These are phyloP conservation scores for Termitomyces heimii DNA, from an alignment of 768 basidiomycete genomes.

Conservation along the genomic window DNA sequence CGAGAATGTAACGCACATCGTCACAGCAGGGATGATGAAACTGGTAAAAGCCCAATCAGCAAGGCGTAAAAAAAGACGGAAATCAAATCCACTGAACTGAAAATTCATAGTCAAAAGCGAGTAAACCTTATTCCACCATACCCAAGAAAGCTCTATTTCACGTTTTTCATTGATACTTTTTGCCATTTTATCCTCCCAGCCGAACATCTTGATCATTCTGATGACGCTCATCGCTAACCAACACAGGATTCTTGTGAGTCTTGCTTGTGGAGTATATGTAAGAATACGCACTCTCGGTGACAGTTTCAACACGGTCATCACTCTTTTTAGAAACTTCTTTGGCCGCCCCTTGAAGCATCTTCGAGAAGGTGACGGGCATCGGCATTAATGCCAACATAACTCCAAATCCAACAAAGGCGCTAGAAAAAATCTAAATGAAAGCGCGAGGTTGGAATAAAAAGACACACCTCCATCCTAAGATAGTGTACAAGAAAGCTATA, in stretches of 20 bases:
- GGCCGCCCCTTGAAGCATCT: conserved; percentile 38
- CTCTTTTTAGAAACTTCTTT: conserved; percentile 40
- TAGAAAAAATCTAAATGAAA: conserved; percentile 12
- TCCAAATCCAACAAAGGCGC: conserved; percentile 51
- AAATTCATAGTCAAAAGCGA: conserved; percentile 34
- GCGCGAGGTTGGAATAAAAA: neutral
- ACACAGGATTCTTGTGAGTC: conserved; percentile 15
- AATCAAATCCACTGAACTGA: conserved; percentile 27
- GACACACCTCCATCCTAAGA: conserved; percentile 39
- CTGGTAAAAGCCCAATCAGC: conserved; percentile 21
- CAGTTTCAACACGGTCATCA: conserved; percentile 52
- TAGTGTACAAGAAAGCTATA: conserved; percentile 34
- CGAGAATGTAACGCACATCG: conserved; percentile 61
- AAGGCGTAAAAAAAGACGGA: neutral
- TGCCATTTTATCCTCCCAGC: conserved; percentile 52
- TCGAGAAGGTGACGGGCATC: conserved; percentile 47
- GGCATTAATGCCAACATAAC: conserved; percentile 46
- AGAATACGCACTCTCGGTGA: conserved; percentile 48
- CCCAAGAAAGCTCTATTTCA: conserved; percentile 48
- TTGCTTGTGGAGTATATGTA: neutral
- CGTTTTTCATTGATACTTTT: conserved; percentile 49
- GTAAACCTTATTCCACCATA: conserved; percentile 46
- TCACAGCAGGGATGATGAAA: conserved; percentile 51
- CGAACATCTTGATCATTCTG: conserved; percentile 69
- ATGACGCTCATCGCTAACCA: conserved; percentile 43